These are phyloP conservation scores for Alternaria consortialis DNA, from an alignment of 2,329 filamentous ascomycete species.

Conservation along the genomic window DNA sequence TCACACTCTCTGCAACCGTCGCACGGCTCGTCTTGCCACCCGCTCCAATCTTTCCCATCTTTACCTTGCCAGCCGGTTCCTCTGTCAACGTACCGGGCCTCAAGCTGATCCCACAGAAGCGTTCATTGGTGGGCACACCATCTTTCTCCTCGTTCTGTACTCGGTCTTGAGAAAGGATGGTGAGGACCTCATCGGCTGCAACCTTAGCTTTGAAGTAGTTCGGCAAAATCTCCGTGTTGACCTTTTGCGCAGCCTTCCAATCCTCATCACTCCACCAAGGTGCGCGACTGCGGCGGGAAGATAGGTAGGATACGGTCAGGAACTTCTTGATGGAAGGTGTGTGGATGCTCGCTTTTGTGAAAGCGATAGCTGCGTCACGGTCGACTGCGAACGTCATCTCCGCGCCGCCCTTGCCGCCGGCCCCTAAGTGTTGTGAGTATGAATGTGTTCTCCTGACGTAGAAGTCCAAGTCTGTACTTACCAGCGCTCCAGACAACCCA, in stretches of 20 bases:
- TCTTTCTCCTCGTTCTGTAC: slow-evolving; percentile 40
- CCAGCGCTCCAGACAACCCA: slow-evolving; percentile 76
- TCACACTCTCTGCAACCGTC: slow-evolving; percentile 62
- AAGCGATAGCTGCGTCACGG: slow-evolving; percentile 63
- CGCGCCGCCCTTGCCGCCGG: slow-evolving; percentile 64
- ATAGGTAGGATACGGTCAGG: slow-evolving; percentile 64
- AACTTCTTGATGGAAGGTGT: slow-evolving; percentile 61
- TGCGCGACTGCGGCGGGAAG: slow-evolving; percentile 58
- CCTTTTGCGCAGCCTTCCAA: slow-evolving; percentile 56
- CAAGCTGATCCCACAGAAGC: slow-evolving; percentile 61
- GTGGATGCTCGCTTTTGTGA: slow-evolving; percentile 59
- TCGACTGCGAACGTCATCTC: slow-evolving; percentile 62
- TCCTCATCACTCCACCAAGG: slow-evolving; percentile 62
- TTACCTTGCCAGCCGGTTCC: slow-evolving; percentile 58
- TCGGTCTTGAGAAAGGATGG: slow-evolving; percentile 52
- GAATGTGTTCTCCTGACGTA: background rate
- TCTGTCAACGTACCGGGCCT: slow-evolving; percentile 61
- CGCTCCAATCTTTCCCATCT: slow-evolving; percentile 57
- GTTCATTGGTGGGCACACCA: slow-evolving; percentile 34
- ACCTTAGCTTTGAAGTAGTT: slow-evolving; percentile 64
- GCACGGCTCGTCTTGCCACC: slow-evolving; percentile 58
- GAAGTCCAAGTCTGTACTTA: slow-evolving; percentile 39
- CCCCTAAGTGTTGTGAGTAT: slow-evolving; percentile 49
- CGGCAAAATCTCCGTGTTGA: slow-evolving; percentile 60
- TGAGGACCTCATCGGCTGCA: slow-evolving; percentile 65